Percentiles rank a stretch among this genome's conserved stretches.
phyloP scores from a whole-genome alignment of 805 yeast species.

The Pichia membranifaciens region DNA sequence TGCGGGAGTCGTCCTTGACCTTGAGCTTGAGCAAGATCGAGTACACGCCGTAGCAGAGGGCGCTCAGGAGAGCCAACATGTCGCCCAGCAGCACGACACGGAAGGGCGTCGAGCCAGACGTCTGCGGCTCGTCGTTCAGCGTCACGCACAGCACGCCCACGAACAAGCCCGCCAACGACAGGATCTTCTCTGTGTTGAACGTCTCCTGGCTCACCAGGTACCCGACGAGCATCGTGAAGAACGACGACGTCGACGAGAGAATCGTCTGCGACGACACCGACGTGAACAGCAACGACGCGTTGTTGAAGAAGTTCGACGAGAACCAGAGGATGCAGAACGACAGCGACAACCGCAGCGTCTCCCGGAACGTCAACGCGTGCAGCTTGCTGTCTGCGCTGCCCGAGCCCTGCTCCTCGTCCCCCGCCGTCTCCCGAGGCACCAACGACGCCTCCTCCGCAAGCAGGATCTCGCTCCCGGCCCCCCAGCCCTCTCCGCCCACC shows the following conservation, averaged over 20 bases:
- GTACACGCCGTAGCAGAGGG: constrained; percentile 85
- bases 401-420: too few species aligned
- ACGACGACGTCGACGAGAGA: constrained; percentile 84
- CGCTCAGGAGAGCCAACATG: constrained; percentile 72
- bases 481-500: too few species aligned
- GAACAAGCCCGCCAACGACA: constrained; percentile 67
- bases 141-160: constrained; percentile 79
- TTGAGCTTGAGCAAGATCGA: constrained; percentile 74
- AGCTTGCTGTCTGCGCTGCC: too few species aligned
- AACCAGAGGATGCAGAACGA: constrained; percentile 91
- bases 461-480: too few species aligned
- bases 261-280: constrained; percentile 94
- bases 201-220: constrained; percentile 63
- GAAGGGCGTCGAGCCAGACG: constrained; percentile 19
- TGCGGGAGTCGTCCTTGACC: constrained; percentile 65
- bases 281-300: constrained; percentile 81
- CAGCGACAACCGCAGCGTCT: constrained; percentile 68
- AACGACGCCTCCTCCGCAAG: too few species aligned
- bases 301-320: constrained; percentile 79
- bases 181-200: constrained; percentile 56
- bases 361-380: constrained; percentile 37
- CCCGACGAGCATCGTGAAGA: constrained; percentile 85
- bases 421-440: too few species aligned
- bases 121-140: constrained; percentile 47
- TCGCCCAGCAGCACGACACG: constrained; percentile 55